phyloP scores from a whole-genome alignment of 805 yeast genomes.

The Wickerhamomyces ciferrii region DNA sequence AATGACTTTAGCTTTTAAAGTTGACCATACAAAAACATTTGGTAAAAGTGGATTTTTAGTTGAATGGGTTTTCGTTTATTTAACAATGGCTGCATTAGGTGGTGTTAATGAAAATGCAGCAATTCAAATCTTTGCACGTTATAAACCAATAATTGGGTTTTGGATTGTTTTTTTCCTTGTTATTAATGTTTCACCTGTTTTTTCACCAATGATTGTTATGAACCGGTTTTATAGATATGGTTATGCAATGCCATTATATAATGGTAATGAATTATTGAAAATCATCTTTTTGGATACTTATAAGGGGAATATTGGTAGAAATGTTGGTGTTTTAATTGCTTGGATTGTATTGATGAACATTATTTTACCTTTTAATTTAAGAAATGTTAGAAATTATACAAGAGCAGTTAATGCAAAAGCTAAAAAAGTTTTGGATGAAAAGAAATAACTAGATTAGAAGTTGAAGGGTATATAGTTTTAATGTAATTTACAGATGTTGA shows the following conservation, averaged over 20 bases:
- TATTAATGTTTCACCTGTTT: slow-evolving; percentile 54
- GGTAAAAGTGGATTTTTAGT: slow-evolving; percentile 63
- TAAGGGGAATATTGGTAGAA: slow-evolving; percentile 47
- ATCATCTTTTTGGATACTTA: slow-evolving; percentile 48
- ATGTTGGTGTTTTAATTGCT: slow-evolving; percentile 46
- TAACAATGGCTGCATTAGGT: slow-evolving; percentile 68
- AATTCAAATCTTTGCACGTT: slow-evolving; percentile 37
- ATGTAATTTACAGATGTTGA: too few relatives aligned
- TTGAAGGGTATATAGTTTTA: too few relatives aligned
- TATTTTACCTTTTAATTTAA: slow-evolving; percentile 29
- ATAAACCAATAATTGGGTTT: slow-evolving; percentile 63
- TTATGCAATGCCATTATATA: slow-evolving; percentile 58
- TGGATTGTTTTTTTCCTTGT: slow-evolving; percentile 67
- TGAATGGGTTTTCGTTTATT: slow-evolving; percentile 53
- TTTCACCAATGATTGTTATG: slow-evolving; percentile 41
- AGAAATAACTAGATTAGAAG: too few relatives aligned
- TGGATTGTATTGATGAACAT: slow-evolving; percentile 45
- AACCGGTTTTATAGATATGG: slow-evolving; percentile 37
- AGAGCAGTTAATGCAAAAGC: slow-evolving; percentile 10
- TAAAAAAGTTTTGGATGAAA: not conserved
- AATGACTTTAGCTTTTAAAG: slow-evolving; percentile 58
- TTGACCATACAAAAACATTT: slow-evolving; percentile 44
- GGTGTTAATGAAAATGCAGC: slow-evolving; percentile 59
- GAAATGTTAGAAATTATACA: slow-evolving; percentile 7
- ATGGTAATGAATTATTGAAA: slow-evolving; percentile 49